Percentiles rank a stretch among this genome's conserved stretches.
Conservation (phyloP, 2,329 filamentous ascomycete genomes). For the Xylariaceae sp. region DNA sequence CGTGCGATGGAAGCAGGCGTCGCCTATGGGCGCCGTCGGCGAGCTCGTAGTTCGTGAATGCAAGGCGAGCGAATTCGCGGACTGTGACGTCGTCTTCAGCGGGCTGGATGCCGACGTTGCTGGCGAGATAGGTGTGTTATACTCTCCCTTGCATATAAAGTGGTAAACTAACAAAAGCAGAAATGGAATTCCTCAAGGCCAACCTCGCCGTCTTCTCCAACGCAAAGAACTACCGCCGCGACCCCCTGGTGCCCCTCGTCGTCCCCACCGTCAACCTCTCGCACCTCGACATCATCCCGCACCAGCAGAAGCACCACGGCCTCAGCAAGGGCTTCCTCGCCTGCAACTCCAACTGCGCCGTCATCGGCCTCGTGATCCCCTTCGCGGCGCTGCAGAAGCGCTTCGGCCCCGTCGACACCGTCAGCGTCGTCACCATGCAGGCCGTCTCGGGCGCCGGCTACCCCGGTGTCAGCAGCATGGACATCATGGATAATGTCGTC, state of each 20-base stretch:
- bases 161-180: constrained; percentile 30
- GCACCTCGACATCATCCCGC: constrained; percentile 82
- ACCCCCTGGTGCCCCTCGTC: constrained; percentile 85
- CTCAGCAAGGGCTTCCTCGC: constrained; percentile 86
- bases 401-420: constrained; percentile 75
- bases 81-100: constrained; percentile 91
- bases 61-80: constrained; percentile 71
- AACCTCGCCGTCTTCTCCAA: constrained; percentile 94
- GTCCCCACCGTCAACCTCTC: constrained; percentile 91
- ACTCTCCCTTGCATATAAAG: neutral
- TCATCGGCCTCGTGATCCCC: constrained; percentile 92
- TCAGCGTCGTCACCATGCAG: constrained; percentile 86
- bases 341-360: constrained; percentile 97
- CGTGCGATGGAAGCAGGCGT: constrained; percentile 88
- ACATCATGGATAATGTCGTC: constrained; percentile 92
- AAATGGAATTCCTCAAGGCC: constrained; percentile 84
- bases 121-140: constrained; percentile 71
- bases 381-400: constrained; percentile 82
- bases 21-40: constrained; percentile 73
- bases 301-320: constrained; percentile 69
- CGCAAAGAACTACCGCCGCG: constrained; percentile 91
- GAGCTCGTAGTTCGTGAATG: constrained; percentile 84
- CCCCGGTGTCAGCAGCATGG: constrained; percentile 86
- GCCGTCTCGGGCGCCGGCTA: constrained; percentile 91
- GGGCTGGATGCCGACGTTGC: constrained; percentile 91